A percentile compares a stretch with the other conserved stretches of the same genome.
phyloP scores from a whole-genome alignment of 208 protist genomes.

The Trypanosoma cruzi region DNA sequence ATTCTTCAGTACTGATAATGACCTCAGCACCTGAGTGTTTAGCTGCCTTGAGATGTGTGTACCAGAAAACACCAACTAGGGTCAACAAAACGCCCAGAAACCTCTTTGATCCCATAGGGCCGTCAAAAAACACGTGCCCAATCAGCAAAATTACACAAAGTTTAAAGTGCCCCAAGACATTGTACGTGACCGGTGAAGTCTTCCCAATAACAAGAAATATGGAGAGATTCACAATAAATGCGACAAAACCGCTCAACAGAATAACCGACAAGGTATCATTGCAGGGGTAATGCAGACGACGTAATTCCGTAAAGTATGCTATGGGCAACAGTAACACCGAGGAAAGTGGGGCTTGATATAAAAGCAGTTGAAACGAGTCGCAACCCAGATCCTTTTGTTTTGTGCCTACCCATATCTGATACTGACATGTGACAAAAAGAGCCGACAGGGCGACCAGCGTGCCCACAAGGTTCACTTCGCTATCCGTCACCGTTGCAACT shows the following conservation, averaged over 20 bases:
- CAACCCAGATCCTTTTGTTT: constrained; percentile 85
- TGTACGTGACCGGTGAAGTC: constrained; percentile 87
- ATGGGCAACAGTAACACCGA: constrained; percentile 63
- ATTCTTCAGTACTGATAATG: constrained; percentile 1
- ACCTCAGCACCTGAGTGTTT: constrained; percentile 13
- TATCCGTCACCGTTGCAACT: constrained; percentile 73
- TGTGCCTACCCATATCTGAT: constrained; percentile 88
- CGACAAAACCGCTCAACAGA: constrained; percentile 55
- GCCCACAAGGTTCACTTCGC: constrained; percentile 66
- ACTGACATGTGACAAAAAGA: constrained; percentile 78
- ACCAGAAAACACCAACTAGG: constrained; percentile 74
- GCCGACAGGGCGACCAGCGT: constrained; percentile 61
- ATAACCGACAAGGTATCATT: constrained; percentile 38
- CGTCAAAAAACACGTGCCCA: constrained; percentile 72
- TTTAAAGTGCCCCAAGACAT: constrained; percentile 91
- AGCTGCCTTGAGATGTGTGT: constrained; percentile 66
- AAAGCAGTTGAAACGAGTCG: constrained; percentile 83
- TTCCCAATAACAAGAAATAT: constrained; percentile 90
- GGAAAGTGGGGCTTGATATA: constrained; percentile 87
- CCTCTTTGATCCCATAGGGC: constrained; percentile 32
- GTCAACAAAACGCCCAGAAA: constrained; percentile 55
- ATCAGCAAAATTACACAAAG: constrained; percentile 71
- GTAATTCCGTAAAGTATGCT: constrained; percentile 49
- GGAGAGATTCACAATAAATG: constrained; percentile 89
- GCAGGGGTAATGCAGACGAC: constrained; percentile 30